Evolutionary conservation across 2,329 filamentous ascomycete genomes (phyloP), one percentile per base, ranked within the genome.

Genomic region (Bipolaris bicolor): DNA sequence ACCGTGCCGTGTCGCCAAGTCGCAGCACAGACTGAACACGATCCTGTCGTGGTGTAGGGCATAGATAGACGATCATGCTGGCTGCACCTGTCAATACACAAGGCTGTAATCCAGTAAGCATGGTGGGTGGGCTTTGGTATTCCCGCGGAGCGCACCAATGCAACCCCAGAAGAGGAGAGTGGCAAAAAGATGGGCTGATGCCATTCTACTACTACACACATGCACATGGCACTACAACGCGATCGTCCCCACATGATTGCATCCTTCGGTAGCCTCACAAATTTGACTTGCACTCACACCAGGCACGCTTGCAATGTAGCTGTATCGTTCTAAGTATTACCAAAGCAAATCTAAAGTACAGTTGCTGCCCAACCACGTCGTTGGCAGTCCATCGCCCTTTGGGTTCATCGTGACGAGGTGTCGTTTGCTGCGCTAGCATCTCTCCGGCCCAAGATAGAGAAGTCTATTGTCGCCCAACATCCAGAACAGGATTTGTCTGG

Each of bases 401-500:
- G 6, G 39, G 31, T 60, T 51, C 58, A 64, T 62, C 53, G 58
- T 64, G 64, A 61, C 61, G 26, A 65, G 57, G 59, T 61, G 53
- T 64, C 64, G 63, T 59, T 56, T 62, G 54, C 37, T 41, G 54
- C 58, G 61, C 58, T 57, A 37, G 51, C 48, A 20, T 29, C 26
- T 26, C 58, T 68, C 61, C 55, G 67, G 61, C 59, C 58, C 53
- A 46, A 53, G 41, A 39, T 44, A 49, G 52, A 29, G 9, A 9
- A 36, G 33, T 49, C 43, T 56, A 40, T 68, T 63, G 62, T 49
- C 63, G 66, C 67, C 68, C 67, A 71, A 71, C 48, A 33, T 34
- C 44, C 44, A 44, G 37, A 50, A 47, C 46, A 41, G 39, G 24
- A 41, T 15, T 11, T 41, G 39, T 43, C 31, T 49, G 55, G 47